Evolutionary conservation across 352 stramenopile species (phyloP), one percentile per base, ranked within the genome.

Genomic region (Phytophthora pseudosyringae): DNA sequence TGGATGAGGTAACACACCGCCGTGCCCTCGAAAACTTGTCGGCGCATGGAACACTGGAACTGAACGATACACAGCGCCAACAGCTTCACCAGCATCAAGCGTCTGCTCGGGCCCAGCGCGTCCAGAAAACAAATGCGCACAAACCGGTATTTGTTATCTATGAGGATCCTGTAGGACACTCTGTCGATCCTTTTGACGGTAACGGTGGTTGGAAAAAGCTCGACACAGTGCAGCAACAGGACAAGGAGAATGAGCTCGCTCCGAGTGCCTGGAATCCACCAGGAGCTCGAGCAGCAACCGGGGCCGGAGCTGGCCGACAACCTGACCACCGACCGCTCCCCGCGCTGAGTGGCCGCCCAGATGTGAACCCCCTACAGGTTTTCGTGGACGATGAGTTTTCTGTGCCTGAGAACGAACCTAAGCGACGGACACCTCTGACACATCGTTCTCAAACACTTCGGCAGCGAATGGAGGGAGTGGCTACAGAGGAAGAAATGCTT

Each of bases 81-180:
- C 81, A 88, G 52, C 73, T 87, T 45, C 82, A 81, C 51, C 80
- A 89, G n/a, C 84, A 81, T 50, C 81, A 89, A 63, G 74, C 81
- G 18, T 83, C 78, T 47, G 64, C 67, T 31, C 77, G 85, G 32
- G 73, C 73, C 18, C 67, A 93, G 55, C 79, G 76, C 35, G 75
- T 88, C 44, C 79, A 87, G 48, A 76, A 75, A 63, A 68, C 68
- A 8, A 90, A 90, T 60, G 75, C 79, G 15, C 77, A 91, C 70
- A 93, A 93, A 64, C 84, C 84, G 81, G 84, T 91, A 88, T 93
- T 93, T 89, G 78, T 67, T 51, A 74, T 93, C 47, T 93, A 91
- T 58, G 82, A 93, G 71, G 84, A 93, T 59, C 81, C 79, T 73
- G 57, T 57, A 59, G 74, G 65, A 18, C 65, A 66, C 25, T 71